Evolutionary conservation across 768 basidiomycete genomes (phyloP).

Genomic region (Boletus speciosus): DNA sequence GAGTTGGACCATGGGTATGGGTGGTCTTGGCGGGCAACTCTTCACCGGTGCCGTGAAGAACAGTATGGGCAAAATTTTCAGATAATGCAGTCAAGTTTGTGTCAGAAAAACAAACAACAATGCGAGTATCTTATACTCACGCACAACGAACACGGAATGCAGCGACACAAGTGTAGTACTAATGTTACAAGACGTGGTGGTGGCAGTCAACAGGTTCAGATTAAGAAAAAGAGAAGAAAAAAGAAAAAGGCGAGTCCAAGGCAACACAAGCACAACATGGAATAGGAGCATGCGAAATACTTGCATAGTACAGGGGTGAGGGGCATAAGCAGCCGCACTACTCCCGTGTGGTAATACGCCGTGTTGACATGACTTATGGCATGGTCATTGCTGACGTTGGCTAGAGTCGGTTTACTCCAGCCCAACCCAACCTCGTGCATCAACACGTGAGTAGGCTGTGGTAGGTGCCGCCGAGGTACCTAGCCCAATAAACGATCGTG

Average conservation of each 20-base stretch:
- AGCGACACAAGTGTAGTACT: conserved; percentile 18
- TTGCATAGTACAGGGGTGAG: conserved; percentile 17
- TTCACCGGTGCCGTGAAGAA: conserved; percentile 80
- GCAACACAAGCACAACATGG: conserved; percentile 25
- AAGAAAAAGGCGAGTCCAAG: conserved; percentile 17
- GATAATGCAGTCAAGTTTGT: conserved; percentile 28
- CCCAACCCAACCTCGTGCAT: conserved; percentile 77
- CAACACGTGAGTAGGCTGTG: conserved; percentile 78
- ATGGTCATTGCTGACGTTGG: conserved; percentile 7
- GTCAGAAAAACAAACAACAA: conserved; percentile 11
- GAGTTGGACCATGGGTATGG: conserved; percentile 68
- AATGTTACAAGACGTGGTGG: conserved; percentile 32
- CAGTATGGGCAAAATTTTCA: conserved; percentile 74
- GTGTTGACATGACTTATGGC: conserved; percentile 6
- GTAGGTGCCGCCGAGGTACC: conserved; percentile 70
- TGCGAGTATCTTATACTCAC: conserved; percentile 4
- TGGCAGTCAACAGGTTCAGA: conserved; percentile 21
- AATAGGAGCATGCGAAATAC: conserved; percentile 19
- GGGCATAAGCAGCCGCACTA: conserved; percentile 12
- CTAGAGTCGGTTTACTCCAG: conserved; percentile 34
- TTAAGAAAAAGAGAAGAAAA: not conserved
- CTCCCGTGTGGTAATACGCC: conserved; percentile 8
- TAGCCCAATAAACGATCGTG: conserved; percentile 71
- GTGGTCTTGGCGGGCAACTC: conserved; percentile 82
- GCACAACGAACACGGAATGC: not conserved